A percentile compares a stretch with the other conserved stretches of the same genome.
These are phyloP conservation scores for Pseudohalonectria lignicola DNA, from an alignment of 2,329 filamentous ascomycete species.

Conservation along the genomic window DNA sequence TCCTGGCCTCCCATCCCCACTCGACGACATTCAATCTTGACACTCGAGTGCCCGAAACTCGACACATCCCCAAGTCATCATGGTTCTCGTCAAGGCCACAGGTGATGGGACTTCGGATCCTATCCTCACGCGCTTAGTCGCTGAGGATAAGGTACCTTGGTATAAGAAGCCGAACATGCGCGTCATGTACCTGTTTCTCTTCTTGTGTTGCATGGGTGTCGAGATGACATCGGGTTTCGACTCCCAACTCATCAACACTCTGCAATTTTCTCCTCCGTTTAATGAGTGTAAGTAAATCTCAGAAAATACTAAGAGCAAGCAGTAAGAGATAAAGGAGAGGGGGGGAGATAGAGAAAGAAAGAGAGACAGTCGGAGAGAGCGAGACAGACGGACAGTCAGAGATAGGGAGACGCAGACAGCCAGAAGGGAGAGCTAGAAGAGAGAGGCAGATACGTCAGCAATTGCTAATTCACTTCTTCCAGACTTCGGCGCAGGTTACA, in stretches of 20 bases:
- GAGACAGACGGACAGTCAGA: too few species aligned
- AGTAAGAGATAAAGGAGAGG: too few species aligned
- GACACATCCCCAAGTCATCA: too few species aligned
- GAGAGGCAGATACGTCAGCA: not conserved
- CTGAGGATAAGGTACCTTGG: constrained; percentile 9
- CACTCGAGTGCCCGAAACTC: too few species aligned
- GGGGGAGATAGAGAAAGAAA: too few species aligned
- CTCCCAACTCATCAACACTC: constrained; percentile 12
- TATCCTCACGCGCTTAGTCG: constrained; percentile 23
- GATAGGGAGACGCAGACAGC: too few species aligned
- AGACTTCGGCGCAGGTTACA: constrained; percentile 2
- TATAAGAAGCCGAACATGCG: constrained; percentile 12
- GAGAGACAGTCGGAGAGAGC: too few species aligned
- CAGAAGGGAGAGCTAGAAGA: too few species aligned
- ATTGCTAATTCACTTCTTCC: too few species aligned
- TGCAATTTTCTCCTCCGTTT: constrained; percentile 22
- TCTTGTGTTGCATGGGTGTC: constrained; percentile 15
- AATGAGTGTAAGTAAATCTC: constrained; percentile 16
- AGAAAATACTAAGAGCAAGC: too few species aligned
- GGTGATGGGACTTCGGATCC: constrained; percentile 6
- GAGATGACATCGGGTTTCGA: constrained; percentile 12
- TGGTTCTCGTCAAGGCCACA: not conserved
- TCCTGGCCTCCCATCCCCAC: too few species aligned
- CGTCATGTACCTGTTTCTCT: constrained; percentile 28
- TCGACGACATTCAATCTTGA: too few species aligned